Conservation (phyloP, 163 green algal species). For the Coccomyxa subellipsoidea region DNA sequence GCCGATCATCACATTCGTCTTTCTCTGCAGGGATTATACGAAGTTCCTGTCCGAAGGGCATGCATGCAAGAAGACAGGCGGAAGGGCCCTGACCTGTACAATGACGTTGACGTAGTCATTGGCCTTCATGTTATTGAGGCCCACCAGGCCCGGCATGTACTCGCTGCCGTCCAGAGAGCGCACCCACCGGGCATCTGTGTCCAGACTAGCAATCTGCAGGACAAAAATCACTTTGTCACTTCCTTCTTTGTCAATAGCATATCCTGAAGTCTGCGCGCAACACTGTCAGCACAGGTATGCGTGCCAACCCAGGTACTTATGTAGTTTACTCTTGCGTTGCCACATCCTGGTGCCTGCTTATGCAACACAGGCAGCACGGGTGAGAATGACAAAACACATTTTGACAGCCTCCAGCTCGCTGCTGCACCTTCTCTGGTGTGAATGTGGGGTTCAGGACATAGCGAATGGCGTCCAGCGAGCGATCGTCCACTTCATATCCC, state of each 20-base stretch:
- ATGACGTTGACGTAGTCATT: slow-evolving; percentile 97
- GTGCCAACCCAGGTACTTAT: too few species aligned
- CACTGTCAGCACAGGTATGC: background rate
- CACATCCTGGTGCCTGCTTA: too few species aligned
- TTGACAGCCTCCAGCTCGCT: background rate
- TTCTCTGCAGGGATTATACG: too few species aligned
- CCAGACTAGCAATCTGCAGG: slow-evolving; percentile 38
- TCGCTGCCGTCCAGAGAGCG: slow-evolving; percentile 87
- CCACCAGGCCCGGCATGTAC: slow-evolving; percentile 85
- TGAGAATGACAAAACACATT: too few species aligned
- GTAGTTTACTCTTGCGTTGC: too few species aligned
- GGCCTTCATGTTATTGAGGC: slow-evolving; percentile 95
- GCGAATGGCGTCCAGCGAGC: slow-evolving; percentile 88
- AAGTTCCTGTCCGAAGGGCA: too few species aligned
- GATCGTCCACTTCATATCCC: slow-evolving; percentile 92
- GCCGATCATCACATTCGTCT: too few species aligned
- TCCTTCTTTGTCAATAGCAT: too few species aligned
- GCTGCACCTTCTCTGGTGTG: slow-evolving; percentile 35
- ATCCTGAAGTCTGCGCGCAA: too few species aligned
- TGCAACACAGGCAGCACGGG: too few species aligned
- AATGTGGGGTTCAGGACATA: slow-evolving; percentile 87
- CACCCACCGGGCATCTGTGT: slow-evolving; percentile 45
- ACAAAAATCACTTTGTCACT: background rate
- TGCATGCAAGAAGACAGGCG: too few species aligned
- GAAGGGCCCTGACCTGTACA: slow-evolving; percentile 58